phyloP scores from a whole-genome alignment of 2,329 filamentous ascomycete genomes.

The Pseudocercospora fuligena region DNA sequence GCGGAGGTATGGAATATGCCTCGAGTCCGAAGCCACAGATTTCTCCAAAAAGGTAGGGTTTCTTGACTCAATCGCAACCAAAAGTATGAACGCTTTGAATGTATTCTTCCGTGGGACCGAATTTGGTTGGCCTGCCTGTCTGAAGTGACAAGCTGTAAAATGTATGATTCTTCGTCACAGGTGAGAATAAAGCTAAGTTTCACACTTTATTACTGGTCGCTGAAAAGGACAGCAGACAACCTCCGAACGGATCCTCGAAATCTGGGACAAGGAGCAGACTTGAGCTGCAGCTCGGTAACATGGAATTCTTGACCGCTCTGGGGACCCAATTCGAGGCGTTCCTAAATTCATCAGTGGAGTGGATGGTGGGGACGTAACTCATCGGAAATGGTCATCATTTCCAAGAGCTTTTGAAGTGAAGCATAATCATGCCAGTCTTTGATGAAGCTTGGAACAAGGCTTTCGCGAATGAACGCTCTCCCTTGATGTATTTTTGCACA shows the following conservation, averaged over 20 bases:
- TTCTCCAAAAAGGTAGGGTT: too few species aligned
- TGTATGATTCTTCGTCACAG: neutral
- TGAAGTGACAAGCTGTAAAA: neutral
- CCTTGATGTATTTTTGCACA: slow-evolving; percentile 3
- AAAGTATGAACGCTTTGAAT: neutral
- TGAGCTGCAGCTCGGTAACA: too few species aligned
- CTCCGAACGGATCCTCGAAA: neutral
- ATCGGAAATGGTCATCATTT: neutral
- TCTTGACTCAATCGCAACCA: too few species aligned
- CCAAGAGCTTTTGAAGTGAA: neutral
- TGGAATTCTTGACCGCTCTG: neutral
- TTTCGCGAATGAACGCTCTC: slow-evolving; percentile 3
- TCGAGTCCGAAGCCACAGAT: too few species aligned
- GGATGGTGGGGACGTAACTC: neutral
- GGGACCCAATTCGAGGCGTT: neutral
- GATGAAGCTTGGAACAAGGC: neutral
- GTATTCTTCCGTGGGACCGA: too few species aligned
- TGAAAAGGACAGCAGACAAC: neutral
- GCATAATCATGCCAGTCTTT: neutral
- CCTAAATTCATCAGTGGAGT: neutral
- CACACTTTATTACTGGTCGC: neutral
- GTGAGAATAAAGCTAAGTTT: neutral
- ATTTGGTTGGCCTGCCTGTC: neutral
- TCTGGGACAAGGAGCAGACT: too few species aligned
- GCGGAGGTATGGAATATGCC: neutral